Evolutionary conservation across 192 early-diverging fungal genomes (phyloP), one percentile per base, ranked within the genome.

Genomic region (Coemansia sp.): DNA sequence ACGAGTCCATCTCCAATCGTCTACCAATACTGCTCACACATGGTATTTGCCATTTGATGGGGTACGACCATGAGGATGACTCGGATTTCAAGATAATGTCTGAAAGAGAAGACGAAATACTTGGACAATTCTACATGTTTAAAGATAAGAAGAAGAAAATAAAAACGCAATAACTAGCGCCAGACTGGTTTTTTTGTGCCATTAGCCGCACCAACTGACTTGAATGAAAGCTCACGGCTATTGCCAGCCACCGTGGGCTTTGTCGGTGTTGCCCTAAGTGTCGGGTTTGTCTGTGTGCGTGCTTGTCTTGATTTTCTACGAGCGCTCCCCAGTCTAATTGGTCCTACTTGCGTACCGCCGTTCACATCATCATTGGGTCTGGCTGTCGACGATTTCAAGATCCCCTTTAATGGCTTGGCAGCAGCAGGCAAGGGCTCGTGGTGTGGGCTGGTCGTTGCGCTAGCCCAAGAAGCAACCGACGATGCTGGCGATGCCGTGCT

Each of bases 21-120:
- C 53, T 90, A n/a, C 86, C 86, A 0, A 71, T 84, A 4, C 78
- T 90, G 18, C 81, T 86, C 50, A 79, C 84, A 0, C 89, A 90
- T 64, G 89, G 89, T 0, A 86, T 90, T 10, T 89, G 86, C 50
- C 89, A 90, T 70, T 68, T 90, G 29, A 71, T 90, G 38, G 89
- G 89, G 10, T 89, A 88, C 56, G 87, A 90, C 67, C 89, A 90
- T 59, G 80, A 87, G 41, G 30, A 59, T 2, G 83, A 88, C 35
- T 30, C 64, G 0, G 86, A 86, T 32, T 89, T 77, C 62, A 30
- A 22, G 38, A n/a, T 29, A 16, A 84, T 84, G 83, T 9, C 52
- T 1, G 29, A 44, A n/a, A 62, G 75, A 34, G 83, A 84, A 60
- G 39, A 65, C 2, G 49, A 68, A 13, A 82, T 84, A 22, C 55